phyloP scores from a whole-genome alignment of 306 rosid species.

The Quercus variabilis region DNA sequence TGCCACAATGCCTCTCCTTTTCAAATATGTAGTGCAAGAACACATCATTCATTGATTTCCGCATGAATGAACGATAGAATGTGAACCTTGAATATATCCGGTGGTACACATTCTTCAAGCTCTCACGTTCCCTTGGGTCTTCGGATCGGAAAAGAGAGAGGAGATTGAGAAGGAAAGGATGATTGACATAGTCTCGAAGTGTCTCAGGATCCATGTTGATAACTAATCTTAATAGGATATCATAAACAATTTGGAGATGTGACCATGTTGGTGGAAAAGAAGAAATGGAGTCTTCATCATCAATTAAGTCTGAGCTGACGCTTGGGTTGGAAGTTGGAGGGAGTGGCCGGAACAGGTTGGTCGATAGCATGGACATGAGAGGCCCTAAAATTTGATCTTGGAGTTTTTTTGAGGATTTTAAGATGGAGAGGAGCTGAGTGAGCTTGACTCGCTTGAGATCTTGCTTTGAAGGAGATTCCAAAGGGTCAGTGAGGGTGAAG shows the following conservation, averaged over 20 bases:
- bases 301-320: constrained; percentile 30
- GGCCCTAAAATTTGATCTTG: constrained; percentile 32
- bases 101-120: constrained; percentile 68
- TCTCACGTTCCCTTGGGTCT: constrained; percentile 70
- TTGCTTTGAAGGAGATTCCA: constrained; percentile 54
- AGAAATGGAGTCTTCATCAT: constrained; percentile 59
- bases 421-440: constrained; percentile 38
- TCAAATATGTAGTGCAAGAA: constrained; percentile 60
- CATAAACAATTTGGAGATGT: constrained; percentile 64
- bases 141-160: constrained; percentile 70
- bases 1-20: constrained; percentile 61
- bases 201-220: constrained; percentile 29
- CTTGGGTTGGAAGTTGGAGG: constrained; percentile 55
- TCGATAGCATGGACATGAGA: constrained; percentile 51
- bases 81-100: constrained; percentile 59
- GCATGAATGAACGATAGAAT: constrained; percentile 52
- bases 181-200: constrained; percentile 36
- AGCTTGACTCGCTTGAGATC: constrained; percentile 62
- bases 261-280: constrained; percentile 56
- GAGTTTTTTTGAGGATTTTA: constrained; percentile 49
- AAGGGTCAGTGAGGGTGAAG: constrained; percentile 40
- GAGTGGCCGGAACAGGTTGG: constrained; percentile 67
- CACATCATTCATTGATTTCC: constrained; percentile 72
- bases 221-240: constrained; percentile 54
- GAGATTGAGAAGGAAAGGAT: constrained; percentile 51